These are phyloP conservation scores for Brassica hybrid DNA, from an alignment of 441 rosid species.

Conservation along the genomic window DNA sequence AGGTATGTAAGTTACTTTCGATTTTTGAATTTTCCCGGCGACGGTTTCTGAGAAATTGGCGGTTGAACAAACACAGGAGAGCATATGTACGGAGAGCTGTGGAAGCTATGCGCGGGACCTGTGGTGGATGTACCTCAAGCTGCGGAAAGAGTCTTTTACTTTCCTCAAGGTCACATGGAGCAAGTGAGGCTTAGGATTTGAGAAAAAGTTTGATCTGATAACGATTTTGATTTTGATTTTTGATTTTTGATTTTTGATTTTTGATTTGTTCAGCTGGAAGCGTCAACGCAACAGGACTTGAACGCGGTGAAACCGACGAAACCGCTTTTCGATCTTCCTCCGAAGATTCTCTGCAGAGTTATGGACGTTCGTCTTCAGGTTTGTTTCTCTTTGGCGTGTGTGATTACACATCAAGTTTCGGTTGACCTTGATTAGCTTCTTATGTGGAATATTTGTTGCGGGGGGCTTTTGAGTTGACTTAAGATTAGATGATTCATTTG, in stretches of 20 bases:
- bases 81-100: slow-evolving; percentile 57
- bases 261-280: slow-evolving; percentile 57
- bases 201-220: no score
- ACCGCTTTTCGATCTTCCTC: slow-evolving; percentile 56
- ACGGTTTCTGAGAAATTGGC: not conserved
- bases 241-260: not conserved
- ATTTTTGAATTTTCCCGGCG: not conserved
- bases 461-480: not conserved
- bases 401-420: not conserved
- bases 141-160: slow-evolving; percentile 59
- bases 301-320: slow-evolving; percentile 47
- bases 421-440: not conserved
- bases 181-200: no score
- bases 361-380: slow-evolving; percentile 66
- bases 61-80: slow-evolving; percentile 30
- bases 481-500: not conserved
- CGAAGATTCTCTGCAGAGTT: slow-evolving; percentile 70
- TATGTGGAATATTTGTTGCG: not conserved
- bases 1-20: slow-evolving; percentile 43
- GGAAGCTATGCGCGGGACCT: slow-evolving; percentile 74
- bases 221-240: no score
- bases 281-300: slow-evolving; percentile 65
- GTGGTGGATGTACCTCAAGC: slow-evolving; percentile 60
- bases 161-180: slow-evolving; percentile 82
- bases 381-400: not conserved